A percentile compares a stretch with the other conserved stretches of the same genome.
Evolutionary conservation across 2,329 filamentous ascomycete species (phyloP).

Genomic region (Immersiporthe knoxdaviesiana): DNA sequence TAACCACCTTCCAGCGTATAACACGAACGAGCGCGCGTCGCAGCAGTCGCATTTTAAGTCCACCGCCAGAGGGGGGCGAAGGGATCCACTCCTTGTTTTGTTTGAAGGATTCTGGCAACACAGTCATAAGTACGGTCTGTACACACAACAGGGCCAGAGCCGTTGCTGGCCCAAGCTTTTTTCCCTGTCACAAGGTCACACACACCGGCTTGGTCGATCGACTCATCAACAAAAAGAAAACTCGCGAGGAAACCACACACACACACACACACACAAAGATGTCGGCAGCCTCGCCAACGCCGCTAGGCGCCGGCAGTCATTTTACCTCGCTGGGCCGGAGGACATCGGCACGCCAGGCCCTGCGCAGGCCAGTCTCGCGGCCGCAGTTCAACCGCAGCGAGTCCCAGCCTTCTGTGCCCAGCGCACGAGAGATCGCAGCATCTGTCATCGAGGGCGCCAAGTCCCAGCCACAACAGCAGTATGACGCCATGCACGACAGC

Average conservation of each 20-base stretch:
- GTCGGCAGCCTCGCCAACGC: slow-evolving; percentile 60
- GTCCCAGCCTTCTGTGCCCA: slow-evolving; percentile 44
- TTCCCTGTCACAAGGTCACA: slow-evolving; percentile 7
- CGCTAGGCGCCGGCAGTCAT: slow-evolving; percentile 51
- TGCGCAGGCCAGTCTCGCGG: slow-evolving; percentile 55
- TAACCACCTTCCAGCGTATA: slow-evolving; percentile 15
- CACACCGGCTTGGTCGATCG: neutral
- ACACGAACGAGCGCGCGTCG: slow-evolving; percentile 15
- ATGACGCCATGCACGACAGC: slow-evolving; percentile 71
- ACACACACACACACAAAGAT: no score
- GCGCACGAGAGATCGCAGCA: slow-evolving; percentile 26
- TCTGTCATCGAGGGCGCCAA: slow-evolving; percentile 33
- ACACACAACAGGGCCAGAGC: neutral
- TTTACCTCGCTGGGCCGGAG: slow-evolving; percentile 53
- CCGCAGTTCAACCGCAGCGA: slow-evolving; percentile 50
- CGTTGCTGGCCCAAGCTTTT: slow-evolving; percentile 6
- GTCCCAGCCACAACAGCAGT: slow-evolving; percentile 50
- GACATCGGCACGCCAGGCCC: slow-evolving; percentile 59
- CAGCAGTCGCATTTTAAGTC: slow-evolving; percentile 1
- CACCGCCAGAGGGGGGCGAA: neutral
- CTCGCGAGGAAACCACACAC: slow-evolving; percentile 4
- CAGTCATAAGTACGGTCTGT: neutral
- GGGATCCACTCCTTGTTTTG: slow-evolving; percentile 27
- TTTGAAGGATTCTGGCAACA: slow-evolving; percentile 21
- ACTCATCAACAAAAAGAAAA: no score